Percentiles rank a stretch among this genome's conserved stretches.
phyloP scores from a whole-genome alignment of 2,329 filamentous ascomycete species.

The Trichoderma hamatum region DNA sequence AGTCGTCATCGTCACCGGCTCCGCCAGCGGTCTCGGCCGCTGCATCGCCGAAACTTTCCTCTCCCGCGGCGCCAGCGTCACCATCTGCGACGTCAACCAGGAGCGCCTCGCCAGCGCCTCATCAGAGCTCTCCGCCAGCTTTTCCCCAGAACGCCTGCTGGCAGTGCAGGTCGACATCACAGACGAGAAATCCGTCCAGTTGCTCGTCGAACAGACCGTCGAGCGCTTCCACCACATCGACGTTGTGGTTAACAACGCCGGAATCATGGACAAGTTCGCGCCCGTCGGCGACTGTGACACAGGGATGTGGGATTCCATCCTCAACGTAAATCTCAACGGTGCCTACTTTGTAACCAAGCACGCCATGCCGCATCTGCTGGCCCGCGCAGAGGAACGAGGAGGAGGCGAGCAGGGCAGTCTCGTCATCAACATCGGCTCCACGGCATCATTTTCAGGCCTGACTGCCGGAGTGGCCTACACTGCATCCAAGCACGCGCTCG shows the following conservation, averaged over 20 bases:
- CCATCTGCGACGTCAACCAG: constrained; percentile 39
- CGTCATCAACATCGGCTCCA: constrained; percentile 57
- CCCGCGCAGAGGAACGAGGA: background rate
- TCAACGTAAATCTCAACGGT: constrained; percentile 60
- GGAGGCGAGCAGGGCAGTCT: constrained; percentile 39
- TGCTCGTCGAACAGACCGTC: constrained; percentile 32
- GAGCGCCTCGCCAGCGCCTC: constrained; percentile 27
- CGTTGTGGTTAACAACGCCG: constrained; percentile 62
- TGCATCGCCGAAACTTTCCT: constrained; percentile 38
- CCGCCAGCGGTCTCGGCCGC: constrained; percentile 39
- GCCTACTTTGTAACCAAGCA: constrained; percentile 55
- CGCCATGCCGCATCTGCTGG: constrained; percentile 45
- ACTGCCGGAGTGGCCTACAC: constrained; percentile 53
- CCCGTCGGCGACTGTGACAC: constrained; percentile 52
- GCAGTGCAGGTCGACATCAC: constrained; percentile 28
- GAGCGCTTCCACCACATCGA: constrained; percentile 45
- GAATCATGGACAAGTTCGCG: constrained; percentile 59
- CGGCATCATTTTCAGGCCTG: constrained; percentile 48
- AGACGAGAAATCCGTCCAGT: constrained; percentile 33
- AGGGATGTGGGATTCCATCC: constrained; percentile 55
- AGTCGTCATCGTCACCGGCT: constrained; percentile 40
- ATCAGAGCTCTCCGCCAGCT: background rate
- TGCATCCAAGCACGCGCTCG: constrained; percentile 55
- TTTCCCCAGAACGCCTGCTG: constrained; percentile 20
- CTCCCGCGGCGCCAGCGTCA: constrained; percentile 38